Base-by-base conservation (phyloP, 257 asterid species). In the Ophiorrhiza pumila region DNA sequence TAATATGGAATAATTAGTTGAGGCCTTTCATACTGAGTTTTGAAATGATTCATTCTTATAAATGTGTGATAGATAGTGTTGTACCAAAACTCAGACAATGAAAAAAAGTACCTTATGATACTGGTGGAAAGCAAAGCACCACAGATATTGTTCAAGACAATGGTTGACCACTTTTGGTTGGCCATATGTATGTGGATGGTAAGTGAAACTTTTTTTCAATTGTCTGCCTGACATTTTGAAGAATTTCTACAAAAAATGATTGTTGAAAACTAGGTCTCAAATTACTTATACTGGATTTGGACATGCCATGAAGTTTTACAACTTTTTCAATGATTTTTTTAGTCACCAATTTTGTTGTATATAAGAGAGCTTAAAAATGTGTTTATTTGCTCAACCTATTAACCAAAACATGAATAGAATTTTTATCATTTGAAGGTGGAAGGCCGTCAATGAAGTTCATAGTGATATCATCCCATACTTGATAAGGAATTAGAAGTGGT, bases 301-400 rank as follows among this genome's bases (percentile, higher is more conserved):
- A 74, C 47, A 66, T 4, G 2, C 73, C 69, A 56, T 65, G 67
- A 4, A 65, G 53, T n/a, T 53, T 50, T 1, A 2, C 22, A 7
- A 34, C 55, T 12, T 32, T 18, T 4, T 32, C 65, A 9, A 72
- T 3, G 20, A 23, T n/a, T 60, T 25, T 18, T 42, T 60, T 22
- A 14, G 77, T 39, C n/a, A 62, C 67, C 32, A 1, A 17, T 4
- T 3, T 14, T n/a, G 41, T 7, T 32, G 39, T 45, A 8, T 22
- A 62, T 0, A 71, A 47, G 9, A 27, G 65, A 3, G 46, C 45
- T 6, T 52, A 17, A 12, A 31, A 49, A 17, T 47, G 62, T 25
- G 63, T 63, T n/a, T 12, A 69, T 18, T 68, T 68, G 29, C 42
- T 70, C 14, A 70, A 53, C 7, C 74, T 35, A 18, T 70, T 52